Conservation (phyloP, 2,329 filamentous ascomycete genomes). For the Aspergillus glaucus region DNA sequence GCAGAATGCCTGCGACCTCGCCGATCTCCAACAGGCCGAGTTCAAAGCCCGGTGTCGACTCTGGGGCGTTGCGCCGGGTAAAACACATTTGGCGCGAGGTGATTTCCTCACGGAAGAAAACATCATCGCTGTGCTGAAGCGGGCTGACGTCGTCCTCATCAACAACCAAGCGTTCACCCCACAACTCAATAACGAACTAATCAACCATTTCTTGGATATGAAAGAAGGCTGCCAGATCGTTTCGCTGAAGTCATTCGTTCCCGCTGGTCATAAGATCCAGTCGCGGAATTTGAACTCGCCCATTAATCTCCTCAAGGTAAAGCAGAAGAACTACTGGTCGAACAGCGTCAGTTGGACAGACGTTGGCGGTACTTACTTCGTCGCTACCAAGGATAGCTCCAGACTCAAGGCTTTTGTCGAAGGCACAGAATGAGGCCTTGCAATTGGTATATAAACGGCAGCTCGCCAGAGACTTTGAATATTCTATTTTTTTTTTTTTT, state of each 20-base stretch:
- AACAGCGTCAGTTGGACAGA: slow-evolving; percentile 84
- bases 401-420: slow-evolving; percentile 47
- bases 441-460: slow-evolving; percentile 2
- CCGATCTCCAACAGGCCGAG: slow-evolving; percentile 71
- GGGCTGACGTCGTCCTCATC: slow-evolving; percentile 90
- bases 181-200: slow-evolving; percentile 73
- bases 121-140: slow-evolving; percentile 67
- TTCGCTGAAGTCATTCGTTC: slow-evolving; percentile 85
- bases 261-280: slow-evolving; percentile 68
- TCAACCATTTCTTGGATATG: slow-evolving; percentile 86
- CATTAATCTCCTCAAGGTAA: slow-evolving; percentile 72
- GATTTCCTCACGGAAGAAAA: slow-evolving; percentile 71
- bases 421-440: slow-evolving; percentile 21
- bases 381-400: slow-evolving; percentile 68
- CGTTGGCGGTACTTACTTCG: slow-evolving; percentile 75
- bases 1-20: slow-evolving; percentile 79
- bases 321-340: slow-evolving; percentile 63
- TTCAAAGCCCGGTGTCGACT: slow-evolving; percentile 78
- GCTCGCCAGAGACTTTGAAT: not conserved
- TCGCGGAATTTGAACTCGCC: slow-evolving; percentile 71
- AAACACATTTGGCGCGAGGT: slow-evolving; percentile 71
- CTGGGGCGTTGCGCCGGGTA: slow-evolving; percentile 78
- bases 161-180: slow-evolving; percentile 97
- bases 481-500: not conserved
- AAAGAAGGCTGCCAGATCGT: slow-evolving; percentile 87